phyloP scores from a whole-genome alignment of 305 asterid species.

The Plantago lanceolata region DNA sequence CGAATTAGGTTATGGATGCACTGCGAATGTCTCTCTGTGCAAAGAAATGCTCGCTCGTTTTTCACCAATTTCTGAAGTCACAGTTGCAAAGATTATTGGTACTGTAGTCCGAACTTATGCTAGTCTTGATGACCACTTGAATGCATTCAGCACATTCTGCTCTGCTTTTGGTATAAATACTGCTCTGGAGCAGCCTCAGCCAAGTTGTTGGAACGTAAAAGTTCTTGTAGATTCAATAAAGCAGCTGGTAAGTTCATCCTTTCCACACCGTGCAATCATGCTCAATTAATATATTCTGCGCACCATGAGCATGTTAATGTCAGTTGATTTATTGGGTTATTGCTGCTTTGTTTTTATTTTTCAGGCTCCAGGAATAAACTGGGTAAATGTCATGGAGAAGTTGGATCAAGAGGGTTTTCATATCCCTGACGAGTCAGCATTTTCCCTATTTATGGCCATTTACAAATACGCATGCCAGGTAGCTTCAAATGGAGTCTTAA shows the following conservation, averaged over 20 bases:
- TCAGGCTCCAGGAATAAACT: conserved; percentile 81
- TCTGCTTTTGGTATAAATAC: conserved; percentile 62
- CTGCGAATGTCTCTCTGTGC: conserved; percentile 66
- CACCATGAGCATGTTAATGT: conserved; percentile 1
- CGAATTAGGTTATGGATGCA: conserved; percentile 95
- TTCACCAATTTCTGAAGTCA: conserved; percentile 68
- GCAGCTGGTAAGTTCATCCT: conserved; percentile 65
- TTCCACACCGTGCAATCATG: conserved; percentile 8
- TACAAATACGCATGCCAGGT: conserved; percentile 83
- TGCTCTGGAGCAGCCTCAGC: conserved; percentile 43
- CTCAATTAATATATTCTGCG: conserved; percentile 9
- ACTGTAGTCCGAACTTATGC: conserved; percentile 61
- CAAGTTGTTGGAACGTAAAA: conserved; percentile 69
- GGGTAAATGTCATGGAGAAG: conserved; percentile 71
- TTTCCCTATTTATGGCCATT: conserved; percentile 78
- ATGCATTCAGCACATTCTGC: conserved; percentile 61
- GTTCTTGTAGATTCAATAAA: conserved; percentile 82
- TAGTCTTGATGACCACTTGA: conserved; percentile 73
- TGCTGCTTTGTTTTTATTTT: conserved; percentile 17
- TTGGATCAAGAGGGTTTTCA: conserved; percentile 90
- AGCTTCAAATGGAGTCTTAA: conserved; percentile 16
- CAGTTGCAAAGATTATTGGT: conserved; percentile 78
- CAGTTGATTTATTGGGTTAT: conserved; percentile 1
- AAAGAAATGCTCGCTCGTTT: conserved; percentile 70
- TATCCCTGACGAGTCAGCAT: conserved; percentile 73